Conservation (phyloP, 192 early-diverging fungal genomes). For the Jimgerdemannia flammicorona region DNA sequence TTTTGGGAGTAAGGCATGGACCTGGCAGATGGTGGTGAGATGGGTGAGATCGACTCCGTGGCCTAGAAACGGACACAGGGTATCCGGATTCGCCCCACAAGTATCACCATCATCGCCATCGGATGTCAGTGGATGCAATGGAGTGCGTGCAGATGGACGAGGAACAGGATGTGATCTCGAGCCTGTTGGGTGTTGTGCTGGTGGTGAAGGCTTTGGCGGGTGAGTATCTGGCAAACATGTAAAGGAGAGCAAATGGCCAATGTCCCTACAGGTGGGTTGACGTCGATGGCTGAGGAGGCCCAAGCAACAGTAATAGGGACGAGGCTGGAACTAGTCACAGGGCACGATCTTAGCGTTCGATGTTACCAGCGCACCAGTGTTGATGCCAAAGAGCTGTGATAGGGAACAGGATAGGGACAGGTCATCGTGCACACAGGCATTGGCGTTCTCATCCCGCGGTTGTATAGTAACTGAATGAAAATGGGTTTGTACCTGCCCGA, state of each 20-base stretch:
- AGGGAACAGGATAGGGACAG: not conserved
- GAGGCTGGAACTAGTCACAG: not conserved
- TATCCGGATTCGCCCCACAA: not conserved
- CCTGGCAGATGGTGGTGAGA: not conserved
- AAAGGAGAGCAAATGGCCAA: not conserved
- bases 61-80: not conserved
- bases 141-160: not conserved
- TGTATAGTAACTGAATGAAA: no score
- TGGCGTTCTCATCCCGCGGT: no score
- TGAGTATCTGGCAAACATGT: not conserved
- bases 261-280: not conserved
- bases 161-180: not conserved
- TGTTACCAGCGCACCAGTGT: not conserved
- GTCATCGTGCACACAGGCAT: no score
- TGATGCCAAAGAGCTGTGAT: not conserved
- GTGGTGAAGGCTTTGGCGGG: not conserved
- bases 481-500: no score
- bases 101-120: not conserved
- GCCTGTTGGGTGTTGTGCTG: not conserved
- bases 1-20: not conserved
- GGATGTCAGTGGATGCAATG: not conserved
- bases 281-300: not conserved
- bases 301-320: not conserved
- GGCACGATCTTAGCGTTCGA: not conserved
- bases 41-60: not conserved